Base-by-base conservation (phyloP, 352 stramenopile genomes). In the Aphanomyces invadans region DNA sequence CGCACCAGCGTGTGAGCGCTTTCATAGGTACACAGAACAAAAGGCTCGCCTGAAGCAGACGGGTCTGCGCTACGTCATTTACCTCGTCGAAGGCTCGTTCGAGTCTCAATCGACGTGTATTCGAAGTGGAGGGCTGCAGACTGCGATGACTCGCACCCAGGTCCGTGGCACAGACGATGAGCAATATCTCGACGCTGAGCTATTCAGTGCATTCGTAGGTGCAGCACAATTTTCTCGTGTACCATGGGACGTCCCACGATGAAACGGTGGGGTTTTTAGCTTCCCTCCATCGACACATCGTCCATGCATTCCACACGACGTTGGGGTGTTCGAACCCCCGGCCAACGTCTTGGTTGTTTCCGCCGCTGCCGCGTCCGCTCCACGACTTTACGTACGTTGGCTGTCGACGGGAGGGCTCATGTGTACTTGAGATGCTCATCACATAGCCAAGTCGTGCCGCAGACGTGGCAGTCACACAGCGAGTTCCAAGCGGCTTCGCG, bases 211-310 rank as follows among this genome's bases (percentile, higher is more conserved):
- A 10, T 28, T 4, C 21, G 42, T 23, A 67, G 60, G 74, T 94
- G 57, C 80, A 90, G 56, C 80, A 89, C 74, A 78, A 90, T 52
- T 94, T 92, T 62, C 90, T 91, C 55, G 81, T 94, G 19, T 82
- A 92, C 69, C 72, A 83, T 38, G 87, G 80, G 28, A 76, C 85
- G 53, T 89, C 84, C 38, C 75, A 80, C 1, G 86, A 94, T 63
- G 86, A 94, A 67, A 86, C 83, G 2, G 79, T 94, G 23, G 70
- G 75, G 25, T 92, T 92, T 65, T 73, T 94, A 2, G 68, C 77
- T 29, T 72, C 77, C 33, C 76, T 94, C 31, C 78, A 94, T 55
- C 72, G 74, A 7, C 79, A 83, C 36, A 62, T 92, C 51, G 72
- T 91, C 4, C 65, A 75, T 11, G 79, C 77, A 36, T 85, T 94